A percentile compares a stretch with the other conserved stretches of the same genome.
Conservation (phyloP, 352 stramenopile genomes). For the Globisporangium spiculum region DNA sequence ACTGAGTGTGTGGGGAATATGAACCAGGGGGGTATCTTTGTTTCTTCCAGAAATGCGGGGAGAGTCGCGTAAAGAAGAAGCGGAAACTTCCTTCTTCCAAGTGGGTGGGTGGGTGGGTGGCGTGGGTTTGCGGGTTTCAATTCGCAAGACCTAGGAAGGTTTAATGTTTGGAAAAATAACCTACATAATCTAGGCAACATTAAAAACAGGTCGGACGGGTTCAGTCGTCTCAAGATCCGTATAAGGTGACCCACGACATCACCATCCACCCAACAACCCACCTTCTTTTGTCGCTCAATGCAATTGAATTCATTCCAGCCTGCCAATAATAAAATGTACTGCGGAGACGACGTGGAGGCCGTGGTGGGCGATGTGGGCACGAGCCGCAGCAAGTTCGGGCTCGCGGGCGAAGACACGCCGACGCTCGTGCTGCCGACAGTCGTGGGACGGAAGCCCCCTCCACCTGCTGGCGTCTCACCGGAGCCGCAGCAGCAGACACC, state of each 20-base stretch:
- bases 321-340: constrained; percentile 84
- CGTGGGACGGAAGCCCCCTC: constrained; percentile 35
- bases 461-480: constrained; percentile 1
- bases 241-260: neutral
- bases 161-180: neutral
- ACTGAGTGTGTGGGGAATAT: neutral
- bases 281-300: neutral
- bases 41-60: constrained; percentile 4
- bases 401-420: constrained; percentile 93
- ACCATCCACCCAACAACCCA: neutral
- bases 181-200: neutral
- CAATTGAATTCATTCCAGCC: neutral
- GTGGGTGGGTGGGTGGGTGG: neutral
- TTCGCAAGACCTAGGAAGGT: neutral
- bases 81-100: neutral
- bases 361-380: constrained; percentile 94
- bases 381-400: constrained; percentile 91
- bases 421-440: constrained; percentile 84
- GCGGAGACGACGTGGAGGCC: constrained; percentile 94
- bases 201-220: neutral
- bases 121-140: neutral
- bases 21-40: constrained; percentile 9
- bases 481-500: neutral
- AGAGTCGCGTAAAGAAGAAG: neutral
- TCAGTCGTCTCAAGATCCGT: neutral